phyloP scores from a whole-genome alignment of 345 rosid genomes.

The Citrus sinensis region DVS_A1.0 CM039164.1:27295001-27295500 shows the following conservation, averaged over 20 bases:
- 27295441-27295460: background rate
- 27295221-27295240: background rate
- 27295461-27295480: background rate
- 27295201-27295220: constrained; percentile 12
- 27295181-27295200: background rate
- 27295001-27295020: no score
- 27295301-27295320: constrained; percentile 1
- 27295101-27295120: background rate
- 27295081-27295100: background rate
- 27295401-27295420: background rate
- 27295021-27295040: no score
- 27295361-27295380: background rate
- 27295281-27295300: background rate
- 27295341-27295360: background rate
- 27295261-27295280: background rate
- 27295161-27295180: background rate
- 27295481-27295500: background rate
- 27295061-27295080: no score
- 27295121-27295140: background rate
- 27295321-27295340: background rate
- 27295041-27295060: no score
- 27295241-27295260: background rate
- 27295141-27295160: background rate
- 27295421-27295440: constrained; percentile 10
- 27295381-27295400: background rate